Percentiles rank a stretch among this genome's conserved stretches.
These are phyloP conservation scores for Echeveria elegans DNA, from an alignment of 164 flowering plant species.

Conservation along the genomic window DNA sequence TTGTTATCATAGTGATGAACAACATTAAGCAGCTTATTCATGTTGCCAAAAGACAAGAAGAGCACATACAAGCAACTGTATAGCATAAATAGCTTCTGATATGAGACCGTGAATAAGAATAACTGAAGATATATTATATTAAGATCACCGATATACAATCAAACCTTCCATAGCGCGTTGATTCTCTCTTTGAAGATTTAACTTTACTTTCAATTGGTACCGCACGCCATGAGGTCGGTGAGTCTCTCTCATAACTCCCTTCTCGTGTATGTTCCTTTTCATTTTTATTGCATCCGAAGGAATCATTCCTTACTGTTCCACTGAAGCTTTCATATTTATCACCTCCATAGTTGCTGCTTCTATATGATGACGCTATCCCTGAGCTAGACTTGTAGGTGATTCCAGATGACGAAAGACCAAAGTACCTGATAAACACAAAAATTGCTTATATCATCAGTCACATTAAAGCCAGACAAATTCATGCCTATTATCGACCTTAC, in stretches of 20 bases:
- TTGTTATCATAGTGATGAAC: not conserved
- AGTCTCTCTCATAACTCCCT: conserved; percentile 32
- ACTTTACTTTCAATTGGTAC: conserved; percentile 22
- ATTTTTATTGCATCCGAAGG: conserved; percentile 37
- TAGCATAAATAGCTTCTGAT: not conserved
- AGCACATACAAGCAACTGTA: not conserved
- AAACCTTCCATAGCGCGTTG: conserved; percentile 41
- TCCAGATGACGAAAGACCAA: conserved; percentile 93
- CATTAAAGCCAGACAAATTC: not conserved
- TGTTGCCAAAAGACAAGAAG: not conserved
- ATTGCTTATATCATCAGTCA: not conserved
- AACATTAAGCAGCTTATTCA: not conserved
- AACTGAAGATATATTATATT: no score
- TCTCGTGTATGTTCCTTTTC: conserved; percentile 36
- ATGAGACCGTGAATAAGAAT: no score
- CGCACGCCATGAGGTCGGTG: conserved; percentile 34
- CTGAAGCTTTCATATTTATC: conserved; percentile 53
- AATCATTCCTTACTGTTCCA: conserved; percentile 30
- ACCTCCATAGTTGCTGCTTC: conserved; percentile 41
- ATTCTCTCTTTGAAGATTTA: conserved; percentile 24
- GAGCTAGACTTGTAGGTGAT: conserved; percentile 71
- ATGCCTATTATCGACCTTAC: conserved; percentile 33
- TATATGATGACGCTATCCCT: conserved; percentile 45
- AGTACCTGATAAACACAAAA: conserved; percentile 39
- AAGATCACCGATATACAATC: conserved; percentile 6